Evolutionary conservation across 108 stramenopile species (phyloP).

Genomic region (Heterococcus sp.): DNA sequence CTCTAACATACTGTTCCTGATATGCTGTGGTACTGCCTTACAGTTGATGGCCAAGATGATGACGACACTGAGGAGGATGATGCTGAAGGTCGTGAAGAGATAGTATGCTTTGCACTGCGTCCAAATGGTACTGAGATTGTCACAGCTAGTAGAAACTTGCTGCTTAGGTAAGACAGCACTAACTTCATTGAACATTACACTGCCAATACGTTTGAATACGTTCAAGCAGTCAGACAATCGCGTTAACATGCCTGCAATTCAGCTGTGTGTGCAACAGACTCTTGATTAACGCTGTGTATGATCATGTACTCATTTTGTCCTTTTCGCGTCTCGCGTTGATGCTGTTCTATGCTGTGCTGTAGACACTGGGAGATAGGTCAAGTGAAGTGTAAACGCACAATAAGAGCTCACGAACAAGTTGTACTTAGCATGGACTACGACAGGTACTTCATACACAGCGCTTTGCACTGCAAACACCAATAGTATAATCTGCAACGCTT

Average conservation of each 20-base stretch:
- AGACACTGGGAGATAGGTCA: constrained; percentile 26
- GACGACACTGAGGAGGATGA: neutral
- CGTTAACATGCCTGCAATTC: too few relatives aligned
- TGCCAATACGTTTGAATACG: too few relatives aligned
- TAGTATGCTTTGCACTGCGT: constrained; percentile 36
- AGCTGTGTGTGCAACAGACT: neutral
- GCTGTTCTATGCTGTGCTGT: neutral
- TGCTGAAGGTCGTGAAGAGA: constrained; percentile 4
- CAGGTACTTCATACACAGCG: constrained; percentile 13
- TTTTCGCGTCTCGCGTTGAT: neutral
- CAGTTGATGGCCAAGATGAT: neutral
- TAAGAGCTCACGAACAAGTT: constrained; percentile 28
- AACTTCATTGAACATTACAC: too few relatives aligned
- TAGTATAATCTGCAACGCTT: neutral
- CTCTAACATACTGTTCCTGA: neutral
- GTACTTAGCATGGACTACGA: constrained; percentile 48
- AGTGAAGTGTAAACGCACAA: constrained; percentile 22
- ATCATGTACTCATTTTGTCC: neutral
- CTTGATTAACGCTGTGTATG: neutral
- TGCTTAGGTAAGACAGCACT: constrained; percentile 16
- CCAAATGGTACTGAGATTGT: constrained; percentile 33
- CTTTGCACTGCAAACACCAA: too few relatives aligned
- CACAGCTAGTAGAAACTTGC: constrained; percentile 40
- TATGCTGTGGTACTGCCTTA: neutral
- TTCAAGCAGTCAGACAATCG: too few relatives aligned